Base-by-base conservation (phyloP, 106 monocot species). In the Narthecium ossifragum region DNA sequence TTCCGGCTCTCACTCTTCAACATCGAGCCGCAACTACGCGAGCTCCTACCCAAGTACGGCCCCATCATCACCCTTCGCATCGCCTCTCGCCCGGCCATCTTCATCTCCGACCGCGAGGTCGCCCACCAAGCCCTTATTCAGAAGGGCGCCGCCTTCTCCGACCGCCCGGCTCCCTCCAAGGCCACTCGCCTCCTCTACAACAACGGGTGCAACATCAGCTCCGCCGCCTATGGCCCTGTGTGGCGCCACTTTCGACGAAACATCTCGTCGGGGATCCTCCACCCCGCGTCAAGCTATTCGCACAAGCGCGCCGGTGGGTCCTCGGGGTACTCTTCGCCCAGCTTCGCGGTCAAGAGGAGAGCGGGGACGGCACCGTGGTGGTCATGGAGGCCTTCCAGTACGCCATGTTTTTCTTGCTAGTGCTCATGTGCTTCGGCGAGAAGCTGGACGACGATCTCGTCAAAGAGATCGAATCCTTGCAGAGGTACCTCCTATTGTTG, bases 351-450 rank as follows among this genome's bases (percentile, higher is more conserved):
- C 5, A 52, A 34, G 39, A 56, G 4, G 39, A 12, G 41, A 7
- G 12, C 4, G 45, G 46, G 3, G 28, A 26, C 1, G 60, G 64
- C 4, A 60, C 63, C 18, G 36, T 26, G 14, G 68, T 68, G 2
- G 60, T 32, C 18, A 63, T 72, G 32, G 64, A 79, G 66, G 64
- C 50, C 55, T 64, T 79, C 55, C 79, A 55, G 45, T 72, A 59
- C 31, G 62, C 84, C 51, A 79, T 84, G 75, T 79, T 84, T 52
- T 68, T 43, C 54, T 27, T 84, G 27, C 68, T 84, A 8, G 57
- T 74, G 0, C 47, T 75, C 22, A 84, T 84, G 78, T 79, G 79
- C 65, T 84, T 72, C 49, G 79, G 84, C 20, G 71, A 71, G 55
- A 55, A 43, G 46, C 38, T 75, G 6, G 77, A 68, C 33, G 77